Evolutionary conservation across 495 filamentous ascomycete genomes (phyloP), one percentile per base, ranked within the genome.

Genomic region (Hypomontagnella submonticulosa): DNA sequence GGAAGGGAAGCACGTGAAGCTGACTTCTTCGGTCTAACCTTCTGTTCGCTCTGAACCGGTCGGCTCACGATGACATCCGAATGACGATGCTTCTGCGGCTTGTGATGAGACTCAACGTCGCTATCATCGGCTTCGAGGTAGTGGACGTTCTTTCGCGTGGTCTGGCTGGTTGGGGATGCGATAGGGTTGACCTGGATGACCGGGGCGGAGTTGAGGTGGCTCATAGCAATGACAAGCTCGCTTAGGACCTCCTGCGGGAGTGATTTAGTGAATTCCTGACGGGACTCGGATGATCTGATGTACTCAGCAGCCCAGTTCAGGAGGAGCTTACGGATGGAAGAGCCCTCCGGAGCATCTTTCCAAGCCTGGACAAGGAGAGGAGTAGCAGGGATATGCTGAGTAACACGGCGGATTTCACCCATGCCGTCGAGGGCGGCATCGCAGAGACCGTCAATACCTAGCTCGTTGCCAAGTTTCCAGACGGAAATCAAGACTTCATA

Each of bases 261-360:
- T 4, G 82, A 80, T 42, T 80, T 76, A 13, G 79, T 83, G 51
- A 85, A 85, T 52, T 81, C 77, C 15, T 78, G 75, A 3, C 81
- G 76, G 4, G 77, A 73, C 7, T 81, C 78, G 7, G 80, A 80
- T 1, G 82, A 81, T 61, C 79, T 66, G 73, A 84, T 84, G 52
- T 85, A 84, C 57, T 85, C 83, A 3, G 82, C 82, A 12, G 82
- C 83, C 83, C 83, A 85, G n/a, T 71, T 72, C 11, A 85, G 74
- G 12, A 85, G 76, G 18, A 85, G 79, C 41, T 73, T 75, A n/a
- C 83, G 76, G 34, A 85, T 81, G 11, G 79, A 76, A 7, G 81
- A 85, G 27, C 81, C 83, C 56, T 83, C 81, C 0, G 83, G 81
- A 4, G 82, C 83, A 47, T 84, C 81, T 23, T 79, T 76, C 83